Conservation (phyloP, 805 yeast species). For the Saccharomyces cerevisiae region DNA sequence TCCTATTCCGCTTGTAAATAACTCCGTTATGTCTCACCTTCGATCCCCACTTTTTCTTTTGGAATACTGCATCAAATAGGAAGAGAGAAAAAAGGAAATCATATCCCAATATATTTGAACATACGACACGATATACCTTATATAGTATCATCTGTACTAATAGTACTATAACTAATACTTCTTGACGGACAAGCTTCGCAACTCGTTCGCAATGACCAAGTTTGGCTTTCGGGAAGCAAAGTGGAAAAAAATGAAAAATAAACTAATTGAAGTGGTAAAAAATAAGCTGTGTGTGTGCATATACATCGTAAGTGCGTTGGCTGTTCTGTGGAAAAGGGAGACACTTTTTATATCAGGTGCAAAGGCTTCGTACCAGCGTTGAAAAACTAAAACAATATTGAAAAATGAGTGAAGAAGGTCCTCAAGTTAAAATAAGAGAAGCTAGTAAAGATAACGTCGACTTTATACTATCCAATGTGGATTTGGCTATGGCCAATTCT, state of each 20-base stretch:
- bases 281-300: background rate
- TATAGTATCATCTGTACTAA: background rate
- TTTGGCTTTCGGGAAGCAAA: background rate
- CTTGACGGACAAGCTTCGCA: background rate
- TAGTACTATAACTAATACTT: background rate
- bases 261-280: background rate
- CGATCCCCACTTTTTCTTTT: background rate
- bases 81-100: background rate
- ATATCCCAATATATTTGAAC: background rate
- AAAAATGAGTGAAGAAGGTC: conserved; percentile 35
- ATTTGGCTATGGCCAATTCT: conserved; percentile 85
- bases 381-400: background rate
- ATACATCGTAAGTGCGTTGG: background rate
- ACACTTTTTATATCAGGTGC: background rate
- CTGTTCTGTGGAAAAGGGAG: background rate
- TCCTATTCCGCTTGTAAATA: background rate
- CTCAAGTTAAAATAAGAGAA: conserved; percentile 81
- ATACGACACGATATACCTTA: background rate
- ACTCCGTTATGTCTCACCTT: background rate
- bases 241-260: background rate
- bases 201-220: background rate
- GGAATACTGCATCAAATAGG: background rate
- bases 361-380: background rate
- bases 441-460: conserved; percentile 83
- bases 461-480: conserved; percentile 79